Evolutionary conservation across 2,329 filamentous ascomycete genomes (phyloP).

Genomic region (Penicillium corylophilum): DNA sequence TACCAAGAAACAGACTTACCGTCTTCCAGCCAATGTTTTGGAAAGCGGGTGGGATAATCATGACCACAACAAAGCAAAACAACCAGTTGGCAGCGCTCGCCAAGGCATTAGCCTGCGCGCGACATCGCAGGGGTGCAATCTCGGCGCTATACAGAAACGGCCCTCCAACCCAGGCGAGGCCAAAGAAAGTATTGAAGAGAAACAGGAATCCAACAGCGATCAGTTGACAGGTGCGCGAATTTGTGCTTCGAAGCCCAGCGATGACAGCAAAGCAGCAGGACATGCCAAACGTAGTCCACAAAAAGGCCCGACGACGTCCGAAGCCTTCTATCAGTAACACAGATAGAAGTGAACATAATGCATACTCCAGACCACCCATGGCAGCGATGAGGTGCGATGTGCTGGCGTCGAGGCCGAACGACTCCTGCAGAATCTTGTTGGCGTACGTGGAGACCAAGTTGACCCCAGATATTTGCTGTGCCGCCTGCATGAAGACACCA

Average conservation of each 20-base stretch:
- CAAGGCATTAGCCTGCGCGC: slow-evolving; percentile 8
- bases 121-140: slow-evolving; percentile 8
- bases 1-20: background rate
- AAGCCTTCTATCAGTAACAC: slow-evolving; percentile 11
- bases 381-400: slow-evolving; percentile 14
- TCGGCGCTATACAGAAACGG: slow-evolving; percentile 28
- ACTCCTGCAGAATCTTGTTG: slow-evolving; percentile 5
- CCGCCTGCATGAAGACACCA: slow-evolving; percentile 8
- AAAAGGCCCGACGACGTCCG: slow-evolving; percentile 10
- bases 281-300: slow-evolving; percentile 10
- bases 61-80: slow-evolving; percentile 12
- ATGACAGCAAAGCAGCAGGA: slow-evolving; percentile 10
- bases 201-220: slow-evolving; percentile 7
- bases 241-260: slow-evolving; percentile 7
- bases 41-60: slow-evolving; percentile 8
- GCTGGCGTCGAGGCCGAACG: slow-evolving; percentile 2
- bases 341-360: slow-evolving; percentile 8
- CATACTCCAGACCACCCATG: slow-evolving; percentile 8
- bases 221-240: slow-evolving; percentile 6
- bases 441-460: slow-evolving; percentile 6
- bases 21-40: slow-evolving; percentile 4
- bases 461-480: slow-evolving; percentile 7
- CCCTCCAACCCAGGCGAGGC: slow-evolving; percentile 11
- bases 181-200: slow-evolving; percentile 15
- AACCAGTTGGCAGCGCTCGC: slow-evolving; percentile 9